Conservation (phyloP, 257 asterid species). For the Gynochthodes officinalis region DNA sequence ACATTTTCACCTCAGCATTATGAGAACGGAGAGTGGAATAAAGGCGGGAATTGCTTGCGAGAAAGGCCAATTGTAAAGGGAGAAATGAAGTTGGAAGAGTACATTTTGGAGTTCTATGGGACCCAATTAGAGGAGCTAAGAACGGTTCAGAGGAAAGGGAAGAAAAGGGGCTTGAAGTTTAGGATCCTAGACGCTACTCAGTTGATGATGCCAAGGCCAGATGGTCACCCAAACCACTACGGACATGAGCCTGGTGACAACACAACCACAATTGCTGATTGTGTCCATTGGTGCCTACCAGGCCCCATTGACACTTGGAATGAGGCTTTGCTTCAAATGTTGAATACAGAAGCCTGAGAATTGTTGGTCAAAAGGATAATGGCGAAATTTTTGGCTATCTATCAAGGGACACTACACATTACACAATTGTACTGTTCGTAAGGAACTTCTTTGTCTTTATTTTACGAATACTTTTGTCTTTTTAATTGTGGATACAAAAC, state of each 20-base stretch:
- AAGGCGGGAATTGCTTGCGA: constrained; percentile 70
- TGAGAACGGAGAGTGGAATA: constrained; percentile 79
- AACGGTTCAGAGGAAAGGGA: constrained; percentile 53
- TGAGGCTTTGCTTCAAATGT: constrained; percentile 30
- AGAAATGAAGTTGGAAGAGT: constrained; percentile 41
- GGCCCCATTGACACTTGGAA: constrained; percentile 40
- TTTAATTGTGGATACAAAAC: too few species aligned
- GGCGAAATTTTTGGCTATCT: too few species aligned
- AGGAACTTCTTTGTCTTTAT: too few species aligned
- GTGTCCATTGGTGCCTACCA: constrained; percentile 44
- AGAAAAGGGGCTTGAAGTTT: constrained; percentile 39
- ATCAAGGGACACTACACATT: too few species aligned
- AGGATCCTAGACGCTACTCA: constrained; percentile 29
- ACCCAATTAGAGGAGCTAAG: constrained; percentile 63
- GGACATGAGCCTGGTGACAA: constrained; percentile 23
- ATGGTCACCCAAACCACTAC: constrained; percentile 41
- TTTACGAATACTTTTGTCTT: too few species aligned
- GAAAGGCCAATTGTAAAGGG: constrained; percentile 40
- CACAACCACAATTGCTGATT: constrained; percentile 10
- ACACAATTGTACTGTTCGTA: too few species aligned
- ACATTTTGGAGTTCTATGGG: constrained; percentile 43
- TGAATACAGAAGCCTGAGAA: constrained; percentile 15
- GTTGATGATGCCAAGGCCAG: constrained; percentile 35
- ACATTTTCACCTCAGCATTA: constrained; percentile 66
- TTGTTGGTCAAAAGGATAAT: too few species aligned